Conservation (phyloP, 108 stramenopile genomes). For the Bacterosira constricta region DNA sequence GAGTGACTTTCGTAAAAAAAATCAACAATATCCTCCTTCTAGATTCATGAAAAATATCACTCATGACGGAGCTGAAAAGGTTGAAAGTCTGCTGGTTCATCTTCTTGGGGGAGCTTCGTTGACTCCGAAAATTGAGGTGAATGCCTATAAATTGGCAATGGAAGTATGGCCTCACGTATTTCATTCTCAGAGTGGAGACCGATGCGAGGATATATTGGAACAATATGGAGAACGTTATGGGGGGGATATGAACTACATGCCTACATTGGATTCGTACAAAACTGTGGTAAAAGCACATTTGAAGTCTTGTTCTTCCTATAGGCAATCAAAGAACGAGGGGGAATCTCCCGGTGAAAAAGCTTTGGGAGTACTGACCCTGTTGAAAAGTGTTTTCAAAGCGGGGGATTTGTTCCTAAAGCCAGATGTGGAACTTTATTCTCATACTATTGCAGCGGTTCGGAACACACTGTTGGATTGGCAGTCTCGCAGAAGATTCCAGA, state of each 20-base stretch:
- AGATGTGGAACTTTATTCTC: constrained; percentile 32
- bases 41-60: constrained; percentile 23
- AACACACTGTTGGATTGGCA: constrained; percentile 37
- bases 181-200: constrained; percentile 23
- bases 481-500: not conserved
- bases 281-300: constrained; percentile 34
- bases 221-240: constrained; percentile 44
- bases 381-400: constrained; percentile 20
- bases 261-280: constrained; percentile 32
- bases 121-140: constrained; percentile 18
- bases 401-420: constrained; percentile 45
- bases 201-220: constrained; percentile 34
- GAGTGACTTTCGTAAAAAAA: constrained; percentile 24
- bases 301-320: constrained; percentile 28
- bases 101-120: not conserved
- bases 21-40: constrained; percentile 34
- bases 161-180: constrained; percentile 23
- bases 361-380: constrained; percentile 15
- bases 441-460: constrained; percentile 19
- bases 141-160: constrained; percentile 38
- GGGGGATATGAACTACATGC: constrained; percentile 43
- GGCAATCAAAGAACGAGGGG: no score
- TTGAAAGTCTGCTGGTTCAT: constrained; percentile 6
- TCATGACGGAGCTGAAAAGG: constrained; percentile 6
- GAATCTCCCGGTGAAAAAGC: constrained; percentile 41